Conservation (phyloP, 2,329 filamentous ascomycete genomes). For the Shiraia bambusicola region DNA sequence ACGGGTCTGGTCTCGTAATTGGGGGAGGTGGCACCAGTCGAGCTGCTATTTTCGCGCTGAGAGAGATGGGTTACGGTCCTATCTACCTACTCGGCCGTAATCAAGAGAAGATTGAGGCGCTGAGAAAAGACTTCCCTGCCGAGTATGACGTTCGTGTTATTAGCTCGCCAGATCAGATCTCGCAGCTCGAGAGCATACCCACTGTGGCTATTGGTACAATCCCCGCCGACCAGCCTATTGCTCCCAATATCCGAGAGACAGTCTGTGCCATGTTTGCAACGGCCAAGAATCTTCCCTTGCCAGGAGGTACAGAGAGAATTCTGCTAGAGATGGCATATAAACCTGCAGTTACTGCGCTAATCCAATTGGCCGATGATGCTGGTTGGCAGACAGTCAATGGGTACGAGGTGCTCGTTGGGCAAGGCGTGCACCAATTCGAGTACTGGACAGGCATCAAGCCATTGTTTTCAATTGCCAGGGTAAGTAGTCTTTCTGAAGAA, state of each 20-base stretch:
- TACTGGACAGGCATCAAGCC: slow-evolving; percentile 82
- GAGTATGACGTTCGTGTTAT: slow-evolving; percentile 66
- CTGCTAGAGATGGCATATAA: slow-evolving; percentile 97
- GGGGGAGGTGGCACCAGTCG: slow-evolving; percentile 90
- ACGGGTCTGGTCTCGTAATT: slow-evolving; percentile 71
- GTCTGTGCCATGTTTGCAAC: slow-evolving; percentile 57
- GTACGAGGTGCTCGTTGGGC: slow-evolving; percentile 83
- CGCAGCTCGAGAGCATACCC: slow-evolving; percentile 53
- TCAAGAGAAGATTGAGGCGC: slow-evolving; percentile 63
- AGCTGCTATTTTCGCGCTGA: slow-evolving; percentile 85
- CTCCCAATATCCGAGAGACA: slow-evolving; percentile 66
- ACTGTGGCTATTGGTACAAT: slow-evolving; percentile 85
- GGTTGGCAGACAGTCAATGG: slow-evolving; percentile 86
- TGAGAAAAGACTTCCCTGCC: slow-evolving; percentile 71
- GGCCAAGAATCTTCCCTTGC: slow-evolving; percentile 21
- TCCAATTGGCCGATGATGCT: slow-evolving; percentile 75
- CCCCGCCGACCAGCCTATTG: slow-evolving; percentile 82
- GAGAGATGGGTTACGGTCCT: slow-evolving; percentile 78
- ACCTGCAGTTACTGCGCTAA: slow-evolving; percentile 77
- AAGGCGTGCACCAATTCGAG: slow-evolving; percentile 83
- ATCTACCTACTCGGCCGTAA: slow-evolving; percentile 87
- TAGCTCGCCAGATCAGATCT: slow-evolving; percentile 53
- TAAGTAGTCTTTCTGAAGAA: slow-evolving; percentile 34
- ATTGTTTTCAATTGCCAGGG: slow-evolving; percentile 68
- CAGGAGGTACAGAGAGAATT: slow-evolving; percentile 47